Percentiles rank a stretch among this genome's conserved stretches.
phyloP scores from a whole-genome alignment of 805 yeast species.

The Yamadazyma olivae region DNA sequence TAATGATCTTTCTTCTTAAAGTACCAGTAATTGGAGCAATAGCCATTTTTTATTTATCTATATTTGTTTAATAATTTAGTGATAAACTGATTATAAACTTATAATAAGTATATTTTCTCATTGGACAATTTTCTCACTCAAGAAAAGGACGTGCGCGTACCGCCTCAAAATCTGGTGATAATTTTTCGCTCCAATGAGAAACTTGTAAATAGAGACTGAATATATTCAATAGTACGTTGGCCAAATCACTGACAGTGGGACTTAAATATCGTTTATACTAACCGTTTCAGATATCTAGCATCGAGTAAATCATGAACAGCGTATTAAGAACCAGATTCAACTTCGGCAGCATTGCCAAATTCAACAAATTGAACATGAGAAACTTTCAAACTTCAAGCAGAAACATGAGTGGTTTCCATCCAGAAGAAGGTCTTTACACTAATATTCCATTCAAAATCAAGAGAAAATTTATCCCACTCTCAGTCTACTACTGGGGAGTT shows the following conservation, averaged over 20 bases:
- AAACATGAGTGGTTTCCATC: slow-evolving; percentile 34
- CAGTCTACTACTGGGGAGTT: slow-evolving; percentile 76
- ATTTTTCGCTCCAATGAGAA: too few relatives aligned
- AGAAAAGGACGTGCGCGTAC: slow-evolving; percentile 2
- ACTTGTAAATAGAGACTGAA: too few relatives aligned
- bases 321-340: too few relatives aligned
- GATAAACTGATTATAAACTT: neutral
- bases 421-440: slow-evolving; percentile 70
- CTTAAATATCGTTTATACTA: too few relatives aligned
- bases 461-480: slow-evolving; percentile 82
- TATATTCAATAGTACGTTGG: too few relatives aligned
- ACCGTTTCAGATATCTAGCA: too few relatives aligned
- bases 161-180: too few relatives aligned
- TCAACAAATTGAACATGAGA: slow-evolving; percentile 19
- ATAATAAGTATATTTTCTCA: slow-evolving; percentile 1
- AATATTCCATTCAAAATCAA: slow-evolving; percentile 94
- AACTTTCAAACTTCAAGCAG: slow-evolving; percentile 47
- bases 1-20: slow-evolving; percentile 73
- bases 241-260: too few relatives aligned
- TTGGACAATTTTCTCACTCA: slow-evolving; percentile 3
- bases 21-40: slow-evolving; percentile 85
- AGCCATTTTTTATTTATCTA: slow-evolving; percentile 45
- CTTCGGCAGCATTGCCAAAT: too few relatives aligned
- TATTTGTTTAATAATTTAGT: neutral
- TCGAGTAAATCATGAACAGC: too few relatives aligned